These are phyloP conservation scores for Tetrapyrgos nigripes DNA, from an alignment of 1,284 basidiomycete species.

Conservation along the genomic window DNA sequence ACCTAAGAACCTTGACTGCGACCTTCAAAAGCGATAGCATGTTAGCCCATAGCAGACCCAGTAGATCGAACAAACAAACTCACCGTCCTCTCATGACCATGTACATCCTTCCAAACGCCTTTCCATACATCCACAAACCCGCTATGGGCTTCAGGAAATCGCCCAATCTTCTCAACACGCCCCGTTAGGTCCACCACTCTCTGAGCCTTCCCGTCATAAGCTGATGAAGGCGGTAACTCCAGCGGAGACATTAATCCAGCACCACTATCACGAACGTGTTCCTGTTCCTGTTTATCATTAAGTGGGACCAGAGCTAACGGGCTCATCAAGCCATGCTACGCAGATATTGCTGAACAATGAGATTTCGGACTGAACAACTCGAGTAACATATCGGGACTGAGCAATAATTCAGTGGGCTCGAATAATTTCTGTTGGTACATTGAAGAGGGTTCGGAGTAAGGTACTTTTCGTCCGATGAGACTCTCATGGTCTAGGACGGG, in stretches of 20 bases:
- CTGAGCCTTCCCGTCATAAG: background rate
- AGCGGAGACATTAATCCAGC: slow-evolving; percentile 2
- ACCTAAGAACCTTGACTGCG: slow-evolving; percentile 50
- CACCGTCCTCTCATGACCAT: slow-evolving; percentile 21
- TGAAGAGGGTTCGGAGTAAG: slow-evolving; percentile 43
- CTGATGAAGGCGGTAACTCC: slow-evolving; percentile 18
- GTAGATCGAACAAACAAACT: slow-evolving; percentile 6
- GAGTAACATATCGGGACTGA: slow-evolving; percentile 39
- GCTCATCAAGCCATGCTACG: slow-evolving; percentile 13
- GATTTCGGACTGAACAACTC: slow-evolving; percentile 25
- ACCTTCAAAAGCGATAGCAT: slow-evolving; percentile 31
- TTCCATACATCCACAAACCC: slow-evolving; percentile 54
- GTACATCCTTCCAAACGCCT: slow-evolving; percentile 35
- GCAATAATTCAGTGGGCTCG: slow-evolving; percentile 24
- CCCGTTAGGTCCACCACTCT: slow-evolving; percentile 42
- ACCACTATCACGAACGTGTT: background rate
- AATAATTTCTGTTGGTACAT: slow-evolving; percentile 32
- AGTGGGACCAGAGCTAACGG: slow-evolving; percentile 3
- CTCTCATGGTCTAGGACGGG: slow-evolving; percentile 45
- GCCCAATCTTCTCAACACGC: slow-evolving; percentile 35
- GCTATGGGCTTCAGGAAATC: slow-evolving; percentile 46
- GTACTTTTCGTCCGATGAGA: slow-evolving; percentile 41
- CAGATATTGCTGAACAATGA: background rate
- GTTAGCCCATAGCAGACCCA: background rate
- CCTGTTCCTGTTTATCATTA: too few species aligned